Percentiles rank a stretch among this genome's conserved stretches.
Conservation (phyloP, 306 rosid genomes). For the Mucuna pruriens region DNA sequence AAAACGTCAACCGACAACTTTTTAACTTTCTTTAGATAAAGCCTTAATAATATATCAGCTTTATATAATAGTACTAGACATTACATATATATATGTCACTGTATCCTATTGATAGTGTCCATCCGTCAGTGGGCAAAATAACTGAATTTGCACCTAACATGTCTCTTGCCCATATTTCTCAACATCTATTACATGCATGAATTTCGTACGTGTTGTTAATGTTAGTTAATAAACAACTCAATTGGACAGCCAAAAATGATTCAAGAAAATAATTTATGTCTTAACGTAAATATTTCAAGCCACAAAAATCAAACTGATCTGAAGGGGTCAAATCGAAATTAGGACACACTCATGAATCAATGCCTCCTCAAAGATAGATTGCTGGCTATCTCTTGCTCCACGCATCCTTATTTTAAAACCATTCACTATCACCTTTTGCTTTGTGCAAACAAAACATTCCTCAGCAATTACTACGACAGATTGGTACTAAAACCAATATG, state of each 20-base stretch:
- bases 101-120: background rate
- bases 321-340: background rate
- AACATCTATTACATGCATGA: background rate
- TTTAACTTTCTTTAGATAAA: background rate
- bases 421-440: background rate
- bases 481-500: background rate
- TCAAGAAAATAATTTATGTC: background rate
- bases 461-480: background rate
- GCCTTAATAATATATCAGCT: background rate
- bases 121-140: background rate
- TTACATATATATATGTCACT: background rate
- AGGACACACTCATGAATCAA: too few species aligned
- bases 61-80: background rate
- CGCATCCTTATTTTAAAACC: background rate
- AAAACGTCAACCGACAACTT: background rate
- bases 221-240: background rate
- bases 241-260: too few species aligned
- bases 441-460: background rate
- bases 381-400: too few species aligned
- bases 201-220: too few species aligned
- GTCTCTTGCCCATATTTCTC: background rate
- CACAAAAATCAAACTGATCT: background rate
- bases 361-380: too few species aligned
- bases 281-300: background rate
- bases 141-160: background rate